Evolutionary conservation across 169 alveolate genomes (phyloP), one percentile per base, ranked within the genome.

Genomic region (Cryptosporidium canis): DNA sequence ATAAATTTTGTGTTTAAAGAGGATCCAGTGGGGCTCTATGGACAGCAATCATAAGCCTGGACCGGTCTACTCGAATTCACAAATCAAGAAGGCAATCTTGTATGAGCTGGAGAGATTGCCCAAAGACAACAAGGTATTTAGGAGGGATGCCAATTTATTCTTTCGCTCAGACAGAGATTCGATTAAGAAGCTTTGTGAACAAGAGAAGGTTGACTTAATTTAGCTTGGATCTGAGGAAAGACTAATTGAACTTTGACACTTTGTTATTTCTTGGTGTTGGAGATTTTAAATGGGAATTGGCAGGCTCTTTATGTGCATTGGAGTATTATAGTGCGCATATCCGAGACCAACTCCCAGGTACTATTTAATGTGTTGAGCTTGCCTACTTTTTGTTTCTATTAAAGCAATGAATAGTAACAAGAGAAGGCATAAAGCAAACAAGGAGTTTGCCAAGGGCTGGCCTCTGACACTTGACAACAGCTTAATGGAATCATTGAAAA

Each of bases 101-200:
- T 61, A 77, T 48, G 87, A 77, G 39, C 61, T 77, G 39, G 53
- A 77, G 12, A 77, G 66, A 21, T 77, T 77, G 72, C 71, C 87
- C 16, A 27, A 39, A 61, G 72, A 77, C 72, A 55, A 63, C 72
- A 55, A 61, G 47, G 72, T 77, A 21, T 77, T 43, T 44, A 77
- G 64, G 55, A 58, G 87, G 77, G 70, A 77, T 58, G 70, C 87
- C 7, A 77, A 77, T 55, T 21, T 77, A 44, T 77, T 77, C 47
- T 77, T 77, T 61, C 72, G 35, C 37, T 77, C 87, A 18, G 71
- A 58, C 41, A 77, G 72, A 61, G 87, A 77, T 35, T 37, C 68
- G 66, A 64, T 77, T 77, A 77, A 77, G 63, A 45, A 63, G 45
- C 45, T 55, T 58, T 77, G 47, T 37, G 53, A 51, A 51, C 29